Evolutionary conservation across 345 rosid genomes (phyloP).

Genomic region (Moricandia moricandioides): DNA sequence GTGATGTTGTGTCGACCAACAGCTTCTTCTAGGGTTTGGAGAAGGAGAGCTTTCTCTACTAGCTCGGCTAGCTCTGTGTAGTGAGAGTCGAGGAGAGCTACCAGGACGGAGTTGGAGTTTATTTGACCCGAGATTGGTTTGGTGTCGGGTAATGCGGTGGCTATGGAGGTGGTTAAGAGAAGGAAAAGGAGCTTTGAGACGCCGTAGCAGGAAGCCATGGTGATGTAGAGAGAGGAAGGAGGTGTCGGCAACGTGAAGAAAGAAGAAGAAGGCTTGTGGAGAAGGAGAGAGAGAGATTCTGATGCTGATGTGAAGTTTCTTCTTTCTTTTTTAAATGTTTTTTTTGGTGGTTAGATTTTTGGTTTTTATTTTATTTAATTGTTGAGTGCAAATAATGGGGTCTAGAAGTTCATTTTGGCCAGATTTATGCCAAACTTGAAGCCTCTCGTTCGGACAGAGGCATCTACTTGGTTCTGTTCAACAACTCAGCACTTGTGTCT

Average conservation of each 20-base stretch:
- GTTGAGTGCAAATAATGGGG: conserved; percentile 1
- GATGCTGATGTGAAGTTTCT: conserved; percentile 33
- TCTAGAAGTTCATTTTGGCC: not conserved
- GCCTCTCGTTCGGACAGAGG: not conserved
- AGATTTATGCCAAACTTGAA: not conserved
- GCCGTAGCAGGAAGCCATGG: conserved; percentile 62
- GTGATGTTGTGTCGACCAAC: conserved; percentile 80
- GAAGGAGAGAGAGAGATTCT: conserved; percentile 20
- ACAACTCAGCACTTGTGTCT: conserved; percentile 19
- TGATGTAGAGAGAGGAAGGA: conserved; percentile 23
- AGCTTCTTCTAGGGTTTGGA: conserved; percentile 77
- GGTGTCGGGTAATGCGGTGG: conserved; percentile 49
- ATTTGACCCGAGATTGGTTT: conserved; percentile 46
- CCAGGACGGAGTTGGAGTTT: conserved; percentile 88
- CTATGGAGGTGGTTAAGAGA: conserved; percentile 25
- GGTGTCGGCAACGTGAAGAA: conserved; percentile 37
- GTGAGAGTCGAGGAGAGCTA: conserved; percentile 92
- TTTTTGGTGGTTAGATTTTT: conserved; percentile 12
- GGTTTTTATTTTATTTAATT: not conserved
- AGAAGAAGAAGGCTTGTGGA: conserved; percentile 5
- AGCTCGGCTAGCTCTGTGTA: conserved; percentile 88
- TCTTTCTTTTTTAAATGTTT: conserved; percentile 15
- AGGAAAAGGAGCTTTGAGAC: conserved; percentile 34
- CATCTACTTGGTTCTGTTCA: conserved; percentile 6
- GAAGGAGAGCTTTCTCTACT: conserved; percentile 83